Evolutionary conservation across 2,329 filamentous ascomycete species (phyloP), one percentile per base, ranked within the genome.

Genomic region (Calonectria fujianensis): DNA sequence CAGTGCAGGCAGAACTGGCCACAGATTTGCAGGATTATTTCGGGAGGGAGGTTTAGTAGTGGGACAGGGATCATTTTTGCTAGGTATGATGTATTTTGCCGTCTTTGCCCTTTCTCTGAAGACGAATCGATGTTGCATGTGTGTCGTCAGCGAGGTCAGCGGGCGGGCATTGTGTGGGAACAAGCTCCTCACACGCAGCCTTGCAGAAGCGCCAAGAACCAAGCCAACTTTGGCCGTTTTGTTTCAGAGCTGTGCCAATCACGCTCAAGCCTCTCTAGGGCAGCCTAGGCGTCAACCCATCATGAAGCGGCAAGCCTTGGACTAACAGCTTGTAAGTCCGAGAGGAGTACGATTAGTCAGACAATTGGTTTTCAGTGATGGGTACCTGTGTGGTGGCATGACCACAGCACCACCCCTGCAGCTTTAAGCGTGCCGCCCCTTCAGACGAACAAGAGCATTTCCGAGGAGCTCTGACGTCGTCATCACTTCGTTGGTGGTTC

Each of bases 1-100:
- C 74, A 73, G 24, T 73, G 66, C 29, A 75, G 70, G 27, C 66
- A 75, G 37, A 73, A 75, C n/a, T 63, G 59, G 29, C 50, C 50
- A 39, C 54, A 57, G 45, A 75, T 70, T 68, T 54, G 65, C 16
- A 68, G 32, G 16, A 57, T 27, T 41, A 68, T 54, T 31, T 68
- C 65, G 20, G 24, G 35, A 4, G 57, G 57, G 18, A 63, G 57
- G 24, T 2, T 63, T 10, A 63, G 24, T 13, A 63, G 57, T 11
- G 57, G 39, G 13, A 16, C 7, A 6, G 57, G 27, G 14, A 24
- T 8, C 57, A 63, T 63, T 10, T 45, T 45, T 63, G 32, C 11
- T 8, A 24, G 37, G 24, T 20, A 24, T 29, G 57, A 4, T 18
- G n/a, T 48, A 45, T 24, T 48, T 48, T 48, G 45, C 18, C n/a